phyloP scores from a whole-genome alignment of 768 basidiomycete species.

The Tylopilus sp. region DNA sequence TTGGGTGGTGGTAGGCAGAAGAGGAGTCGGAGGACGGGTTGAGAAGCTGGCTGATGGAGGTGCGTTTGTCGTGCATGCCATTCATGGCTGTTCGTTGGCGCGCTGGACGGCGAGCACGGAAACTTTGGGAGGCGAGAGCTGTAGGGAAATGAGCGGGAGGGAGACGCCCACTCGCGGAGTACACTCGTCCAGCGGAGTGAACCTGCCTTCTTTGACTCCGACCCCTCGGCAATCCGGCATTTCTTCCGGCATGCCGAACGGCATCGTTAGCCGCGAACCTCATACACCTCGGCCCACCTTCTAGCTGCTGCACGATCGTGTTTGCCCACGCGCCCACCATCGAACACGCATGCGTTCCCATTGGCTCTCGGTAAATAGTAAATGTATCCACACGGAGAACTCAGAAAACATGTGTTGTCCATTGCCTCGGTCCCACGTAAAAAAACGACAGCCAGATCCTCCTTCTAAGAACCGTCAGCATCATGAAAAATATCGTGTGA shows the following conservation, averaged over 20 bases:
- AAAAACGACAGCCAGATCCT: conserved; percentile 1
- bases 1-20: conserved; percentile 30
- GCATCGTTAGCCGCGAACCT: conserved; percentile 31
- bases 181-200: conserved; percentile 27
- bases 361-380: conserved; percentile 13
- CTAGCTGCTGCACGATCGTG: not conserved
- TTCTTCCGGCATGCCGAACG: conserved; percentile 17
- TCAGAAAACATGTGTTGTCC: conserved; percentile 14
- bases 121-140: conserved; percentile 19
- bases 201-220: conserved; percentile 26
- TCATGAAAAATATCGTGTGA: conserved; percentile 14
- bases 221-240: conserved; percentile 26
- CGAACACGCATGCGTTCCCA: not conserved
- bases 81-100: conserved; percentile 33
- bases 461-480: not conserved
- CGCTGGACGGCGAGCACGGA: conserved; percentile 5
- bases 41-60: conserved; percentile 48
- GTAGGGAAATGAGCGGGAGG: conserved; percentile 28
- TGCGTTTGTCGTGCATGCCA: conserved; percentile 47
- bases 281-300: not conserved
- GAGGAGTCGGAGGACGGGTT: conserved; percentile 44
- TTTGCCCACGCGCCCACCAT: not conserved
- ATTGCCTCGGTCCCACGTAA: conserved; percentile 17
- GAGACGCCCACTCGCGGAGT: conserved; percentile 35
- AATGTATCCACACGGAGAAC: conserved; percentile 5